Evolutionary conservation across 2,329 filamentous ascomycete species (phyloP).

Genomic region (Alternaria ventricosa): DNA sequence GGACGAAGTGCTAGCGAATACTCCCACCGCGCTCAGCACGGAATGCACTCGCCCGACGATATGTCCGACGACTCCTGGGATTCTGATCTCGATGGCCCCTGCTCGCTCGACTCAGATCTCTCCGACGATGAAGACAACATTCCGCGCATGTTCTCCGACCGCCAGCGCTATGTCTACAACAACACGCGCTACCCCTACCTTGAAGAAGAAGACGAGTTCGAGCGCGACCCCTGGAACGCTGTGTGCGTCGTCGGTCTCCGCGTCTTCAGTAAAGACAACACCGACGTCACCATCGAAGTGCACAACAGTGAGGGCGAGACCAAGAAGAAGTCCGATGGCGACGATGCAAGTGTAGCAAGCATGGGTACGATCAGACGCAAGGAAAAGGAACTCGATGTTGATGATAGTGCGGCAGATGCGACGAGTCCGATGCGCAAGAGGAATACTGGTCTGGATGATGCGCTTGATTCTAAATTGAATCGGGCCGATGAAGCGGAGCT

Average conservation of each 20-base stretch:
- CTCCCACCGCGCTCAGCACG: constrained; percentile 40
- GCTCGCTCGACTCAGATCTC: constrained; percentile 33
- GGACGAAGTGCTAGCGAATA: constrained; percentile 36
- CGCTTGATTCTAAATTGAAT: constrained; percentile 15
- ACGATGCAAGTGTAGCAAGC: constrained; percentile 35
- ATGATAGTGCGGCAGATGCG: constrained; percentile 50
- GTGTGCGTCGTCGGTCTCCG: constrained; percentile 65
- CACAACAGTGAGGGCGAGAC: constrained; percentile 47
- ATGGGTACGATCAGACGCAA: constrained; percentile 29
- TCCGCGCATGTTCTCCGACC: constrained; percentile 15
- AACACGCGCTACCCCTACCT: constrained; percentile 30
- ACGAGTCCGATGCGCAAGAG: constrained; percentile 45
- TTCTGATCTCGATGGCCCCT: constrained; percentile 49
- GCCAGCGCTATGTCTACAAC: constrained; percentile 31
- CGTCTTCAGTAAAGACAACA: constrained; percentile 62
- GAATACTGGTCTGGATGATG: constrained; percentile 36
- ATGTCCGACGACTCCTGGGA: constrained; percentile 51
- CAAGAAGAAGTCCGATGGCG: constrained; percentile 29
- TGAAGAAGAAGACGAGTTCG: constrained; percentile 53
- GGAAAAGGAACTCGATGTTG: constrained; percentile 49
- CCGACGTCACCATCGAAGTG: constrained; percentile 59
- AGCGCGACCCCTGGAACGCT: constrained; percentile 65
- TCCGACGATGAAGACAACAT: constrained; percentile 26
- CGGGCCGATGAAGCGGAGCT: constrained; percentile 26
- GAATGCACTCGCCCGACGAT: constrained; percentile 38